phyloP scores from a whole-genome alignment of 768 basidiomycete genomes.

The Leccinum disarticulatum region DNA sequence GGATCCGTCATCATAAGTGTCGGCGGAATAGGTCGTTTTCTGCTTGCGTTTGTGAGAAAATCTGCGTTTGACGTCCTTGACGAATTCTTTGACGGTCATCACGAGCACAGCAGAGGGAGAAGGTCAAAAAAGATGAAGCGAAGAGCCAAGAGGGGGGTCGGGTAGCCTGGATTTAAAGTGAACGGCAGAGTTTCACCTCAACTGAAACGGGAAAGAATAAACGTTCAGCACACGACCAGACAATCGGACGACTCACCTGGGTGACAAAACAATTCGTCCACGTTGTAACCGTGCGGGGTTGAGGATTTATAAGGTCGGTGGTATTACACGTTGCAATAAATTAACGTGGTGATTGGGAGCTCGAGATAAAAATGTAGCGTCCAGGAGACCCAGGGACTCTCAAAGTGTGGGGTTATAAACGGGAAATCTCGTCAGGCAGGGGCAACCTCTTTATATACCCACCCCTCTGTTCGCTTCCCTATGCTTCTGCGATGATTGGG shows the following conservation, averaged over 20 bases:
- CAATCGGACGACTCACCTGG: neutral
- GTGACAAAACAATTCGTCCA: neutral
- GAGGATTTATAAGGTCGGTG: constrained; percentile 6
- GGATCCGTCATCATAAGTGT: constrained; percentile 12
- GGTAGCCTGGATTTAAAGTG: neutral
- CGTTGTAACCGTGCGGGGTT: constrained; percentile 8
- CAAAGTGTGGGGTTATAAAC: neutral
- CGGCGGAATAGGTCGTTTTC: constrained; percentile 11
- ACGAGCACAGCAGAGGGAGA: neutral
- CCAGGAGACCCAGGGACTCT: neutral
- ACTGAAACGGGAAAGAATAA: neutral
- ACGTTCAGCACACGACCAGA: neutral
- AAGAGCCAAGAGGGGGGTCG: neutral
- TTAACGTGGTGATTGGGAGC: constrained; percentile 1
- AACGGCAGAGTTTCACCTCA: neutral
- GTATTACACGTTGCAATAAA: constrained; percentile 5
- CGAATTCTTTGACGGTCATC: constrained; percentile 32
- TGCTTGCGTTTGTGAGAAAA: constrained; percentile 29
- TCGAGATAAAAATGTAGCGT: neutral
- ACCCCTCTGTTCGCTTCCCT: no score
- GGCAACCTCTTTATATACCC: neutral
- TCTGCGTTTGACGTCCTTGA: constrained; percentile 34
- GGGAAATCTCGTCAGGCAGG: constrained; percentile 3
- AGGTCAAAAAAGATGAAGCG: neutral
- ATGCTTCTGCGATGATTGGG: no score